phyloP scores from a whole-genome alignment of 2,329 filamentous ascomycete genomes.

The Epichloe gansuensis region DNA sequence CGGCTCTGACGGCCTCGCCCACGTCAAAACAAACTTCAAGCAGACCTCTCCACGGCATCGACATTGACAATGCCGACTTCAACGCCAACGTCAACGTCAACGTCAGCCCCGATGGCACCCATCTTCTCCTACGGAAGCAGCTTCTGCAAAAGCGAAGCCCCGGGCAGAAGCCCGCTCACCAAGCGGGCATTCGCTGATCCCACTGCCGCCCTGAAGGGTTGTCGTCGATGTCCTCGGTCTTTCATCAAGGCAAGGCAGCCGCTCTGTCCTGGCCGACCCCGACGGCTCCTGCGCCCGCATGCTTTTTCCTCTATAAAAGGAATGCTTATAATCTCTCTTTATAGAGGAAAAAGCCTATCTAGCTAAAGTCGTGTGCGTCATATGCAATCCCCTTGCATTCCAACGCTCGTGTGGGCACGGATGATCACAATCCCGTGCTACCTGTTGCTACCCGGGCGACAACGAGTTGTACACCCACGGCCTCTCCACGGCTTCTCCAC shows the following conservation, averaged over 20 bases:
- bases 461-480: conserved; percentile 44
- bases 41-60: conserved; percentile 44
- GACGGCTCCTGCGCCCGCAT: too few relatives aligned
- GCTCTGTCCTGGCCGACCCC: too few relatives aligned
- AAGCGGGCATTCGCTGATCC: conserved; percentile 32
- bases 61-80: conserved; percentile 49
- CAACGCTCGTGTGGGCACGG: too few relatives aligned
- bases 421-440: too few relatives aligned
- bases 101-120: conserved; percentile 37
- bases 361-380: too few relatives aligned
- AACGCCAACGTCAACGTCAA: conserved; percentile 52
- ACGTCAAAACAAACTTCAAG: conserved; percentile 40
- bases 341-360: too few relatives aligned
- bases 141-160: conserved; percentile 31
- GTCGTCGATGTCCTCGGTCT: conserved; percentile 21
- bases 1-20: conserved; percentile 40
- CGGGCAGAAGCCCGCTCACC: conserved; percentile 20
- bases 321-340: too few relatives aligned
- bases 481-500: conserved; percentile 38
- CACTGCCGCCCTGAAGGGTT: conserved; percentile 28
- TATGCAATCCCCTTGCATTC: too few relatives aligned
- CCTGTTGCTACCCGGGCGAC: too few relatives aligned
- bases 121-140: conserved; percentile 46
- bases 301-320: too few relatives aligned
- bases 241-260: too few relatives aligned